Conservation (phyloP, 1,284 basidiomycete species). For the Exsudoporus floridanus region DNA sequence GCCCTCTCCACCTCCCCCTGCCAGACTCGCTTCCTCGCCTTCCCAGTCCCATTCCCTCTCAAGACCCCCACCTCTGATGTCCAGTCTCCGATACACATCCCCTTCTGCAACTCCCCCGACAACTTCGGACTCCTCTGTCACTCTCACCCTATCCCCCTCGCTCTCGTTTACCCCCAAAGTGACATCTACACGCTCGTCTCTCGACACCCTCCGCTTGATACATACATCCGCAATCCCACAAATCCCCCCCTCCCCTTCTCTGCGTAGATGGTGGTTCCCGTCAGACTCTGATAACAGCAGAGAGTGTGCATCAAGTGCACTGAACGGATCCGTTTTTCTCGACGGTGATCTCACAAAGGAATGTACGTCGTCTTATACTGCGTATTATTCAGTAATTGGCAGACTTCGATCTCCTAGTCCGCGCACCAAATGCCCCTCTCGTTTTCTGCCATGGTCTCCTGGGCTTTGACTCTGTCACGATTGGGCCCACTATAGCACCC, state of each 20-base stretch:
- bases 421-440: conserved; percentile 76
- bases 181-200: conserved; percentile 44
- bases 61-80: conserved; percentile 58
- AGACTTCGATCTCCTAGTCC: conserved; percentile 45
- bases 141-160: conserved; percentile 38
- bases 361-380: conserved; percentile 49
- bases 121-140: conserved; percentile 22
- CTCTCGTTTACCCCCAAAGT: conserved; percentile 37
- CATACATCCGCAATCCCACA: conserved; percentile 35
- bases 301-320: conserved; percentile 46
- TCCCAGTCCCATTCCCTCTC: conserved; percentile 35
- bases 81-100: conserved; percentile 58
- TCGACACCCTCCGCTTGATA: conserved; percentile 64
- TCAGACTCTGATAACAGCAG: conserved; percentile 42
- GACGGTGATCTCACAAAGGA: conserved; percentile 59
- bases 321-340: conserved; percentile 58
- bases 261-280: conserved; percentile 55
- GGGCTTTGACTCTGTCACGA: conserved; percentile 79
- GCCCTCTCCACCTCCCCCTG: conserved; percentile 45
- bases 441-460: conserved; percentile 94
- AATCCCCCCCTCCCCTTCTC: conserved; percentile 18
- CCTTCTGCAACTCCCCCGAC: conserved; percentile 59
- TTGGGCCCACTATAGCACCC: conserved; percentile 71
- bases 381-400: conserved; percentile 2
- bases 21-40: conserved; percentile 45